Evolutionary conservation across 805 yeast genomes (phyloP).

Genomic region (Wickerhamiella australiensis): DNA sequence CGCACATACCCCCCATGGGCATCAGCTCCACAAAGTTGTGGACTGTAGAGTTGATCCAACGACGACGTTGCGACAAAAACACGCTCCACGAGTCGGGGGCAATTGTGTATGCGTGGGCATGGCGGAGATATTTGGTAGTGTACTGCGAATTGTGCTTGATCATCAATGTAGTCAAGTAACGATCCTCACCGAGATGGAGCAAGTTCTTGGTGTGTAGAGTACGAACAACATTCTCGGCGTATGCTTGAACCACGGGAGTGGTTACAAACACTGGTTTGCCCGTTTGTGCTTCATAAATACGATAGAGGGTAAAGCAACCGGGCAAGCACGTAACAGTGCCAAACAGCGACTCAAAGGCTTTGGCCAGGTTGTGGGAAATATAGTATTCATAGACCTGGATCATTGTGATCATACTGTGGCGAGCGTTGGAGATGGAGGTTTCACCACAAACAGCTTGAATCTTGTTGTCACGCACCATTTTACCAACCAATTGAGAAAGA

Average conservation of each 20-base stretch:
- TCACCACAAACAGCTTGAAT: slow-evolving; percentile 55
- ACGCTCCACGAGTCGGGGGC: slow-evolving; percentile 49
- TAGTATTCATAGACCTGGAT: slow-evolving; percentile 54
- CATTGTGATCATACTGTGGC: slow-evolving; percentile 43
- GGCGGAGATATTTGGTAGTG: slow-evolving; percentile 43
- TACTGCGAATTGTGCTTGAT: slow-evolving; percentile 44
- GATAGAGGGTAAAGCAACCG: slow-evolving; percentile 51
- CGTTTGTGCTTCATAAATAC: slow-evolving; percentile 42
- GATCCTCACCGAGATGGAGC: slow-evolving; percentile 50
- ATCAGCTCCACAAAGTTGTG: slow-evolving; percentile 50
- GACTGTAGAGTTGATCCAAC: slow-evolving; percentile 58
- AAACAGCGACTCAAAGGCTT: slow-evolving; percentile 49
- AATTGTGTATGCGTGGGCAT: slow-evolving; percentile 47
- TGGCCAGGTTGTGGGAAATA: slow-evolving; percentile 51
- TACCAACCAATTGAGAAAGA: slow-evolving; percentile 44
- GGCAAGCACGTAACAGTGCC: slow-evolving; percentile 57
- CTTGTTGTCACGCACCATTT: slow-evolving; percentile 45
- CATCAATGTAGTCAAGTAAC: slow-evolving; percentile 45
- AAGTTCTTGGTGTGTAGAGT: slow-evolving; percentile 50
- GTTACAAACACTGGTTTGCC: slow-evolving; percentile 52
- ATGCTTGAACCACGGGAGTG: slow-evolving; percentile 45
- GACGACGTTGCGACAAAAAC: slow-evolving; percentile 50
- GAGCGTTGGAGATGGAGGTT: slow-evolving; percentile 46
- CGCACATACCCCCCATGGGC: slow-evolving; percentile 48
- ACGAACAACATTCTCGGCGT: slow-evolving; percentile 43